Evolutionary conservation across 345 rosid species (phyloP), one percentile per base, ranked within the genome.

Genomic region (Luvunga scandens): DNA sequence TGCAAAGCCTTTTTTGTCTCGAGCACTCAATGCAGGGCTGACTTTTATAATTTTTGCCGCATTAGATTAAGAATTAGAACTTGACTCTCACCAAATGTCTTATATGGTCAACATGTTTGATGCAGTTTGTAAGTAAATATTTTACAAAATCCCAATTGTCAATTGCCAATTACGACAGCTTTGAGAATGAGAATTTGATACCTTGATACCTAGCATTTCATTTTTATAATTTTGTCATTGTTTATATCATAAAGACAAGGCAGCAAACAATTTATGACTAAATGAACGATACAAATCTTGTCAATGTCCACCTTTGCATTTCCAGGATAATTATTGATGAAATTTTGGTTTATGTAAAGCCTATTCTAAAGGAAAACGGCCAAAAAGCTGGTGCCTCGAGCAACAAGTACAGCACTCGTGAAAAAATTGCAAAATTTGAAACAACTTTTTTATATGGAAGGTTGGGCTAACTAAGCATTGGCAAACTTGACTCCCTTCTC

Each of bases 401-500:
- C 81, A 79, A 71, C 73, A 76, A 80, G 79, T 79, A 66, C 85
- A 79, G 75, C 72, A 73, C 53, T 73, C 33, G 10, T 33, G 7
- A 19, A 56, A 72, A 64, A 72, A 65, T 77, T 73, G 76, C 81
- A 78, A 83, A 82, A 78, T 61, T 55, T 69, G 66, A 8, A 66
- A 30, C 27, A 7, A 36, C 19, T 18, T 30, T 21, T 22, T 66
- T 53, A 16, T 53, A 18, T 48, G 30, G 57, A 13, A 33, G 76
- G 18, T 12, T 39, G 65, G 61, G 28, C 4, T 30, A 16, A 31
- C 72, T 34, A 28, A 61, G 55, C 72, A 56, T 73, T 63, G 79
- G 92, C 93, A 75, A 91, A 94, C 67, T 91, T 82, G 82, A 92
- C 85, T 75, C 98, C 98, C 84, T 91, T 92, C 84, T 89, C 94